These are phyloP conservation scores for Leishmania lainsoni DNA, from an alignment of 208 protist genomes.

Conservation along the genomic window DNA sequence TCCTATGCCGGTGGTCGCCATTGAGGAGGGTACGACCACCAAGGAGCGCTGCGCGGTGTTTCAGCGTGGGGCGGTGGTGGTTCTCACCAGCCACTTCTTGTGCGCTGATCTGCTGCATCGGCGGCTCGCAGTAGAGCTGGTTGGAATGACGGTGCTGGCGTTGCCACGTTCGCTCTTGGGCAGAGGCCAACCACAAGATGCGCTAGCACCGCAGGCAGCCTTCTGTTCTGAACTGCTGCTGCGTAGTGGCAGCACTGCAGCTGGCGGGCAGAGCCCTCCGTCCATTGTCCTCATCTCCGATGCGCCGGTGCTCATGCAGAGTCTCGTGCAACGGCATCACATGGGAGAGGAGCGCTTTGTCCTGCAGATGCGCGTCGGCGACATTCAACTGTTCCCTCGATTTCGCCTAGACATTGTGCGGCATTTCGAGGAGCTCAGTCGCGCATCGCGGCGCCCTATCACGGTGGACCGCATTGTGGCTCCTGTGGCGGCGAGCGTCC, in stretches of 20 bases:
- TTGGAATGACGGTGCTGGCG: constrained; percentile 46
- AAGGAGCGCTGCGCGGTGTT: constrained; percentile 70
- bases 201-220: constrained; percentile 49
- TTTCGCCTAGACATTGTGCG: constrained; percentile 79
- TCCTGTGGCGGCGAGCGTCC: constrained; percentile 27
- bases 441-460: constrained; percentile 35
- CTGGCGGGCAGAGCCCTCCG: constrained; percentile 9
- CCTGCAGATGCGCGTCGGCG: constrained; percentile 63
- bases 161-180: constrained; percentile 34
- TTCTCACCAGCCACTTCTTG: constrained; percentile 60
- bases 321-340: constrained; percentile 67
- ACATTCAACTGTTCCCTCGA: constrained; percentile 82
- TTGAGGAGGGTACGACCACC: constrained; percentile 65
- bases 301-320: constrained; percentile 56
- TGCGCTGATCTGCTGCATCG: constrained; percentile 85
- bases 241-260: constrained; percentile 22
- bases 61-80: constrained; percentile 63
- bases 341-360: constrained; percentile 69
- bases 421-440: constrained; percentile 71
- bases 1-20: constrained; percentile 38
- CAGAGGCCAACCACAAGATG: constrained; percentile 28
- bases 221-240: constrained; percentile 80
- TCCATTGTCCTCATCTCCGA: constrained; percentile 64
- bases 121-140: constrained; percentile 60
- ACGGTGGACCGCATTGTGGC: constrained; percentile 61